Percentiles rank a stretch among this genome's conserved stretches.
Evolutionary conservation across 2,329 filamentous ascomycete species (phyloP).

Genomic region (Elsinoe arachidis): DNA sequence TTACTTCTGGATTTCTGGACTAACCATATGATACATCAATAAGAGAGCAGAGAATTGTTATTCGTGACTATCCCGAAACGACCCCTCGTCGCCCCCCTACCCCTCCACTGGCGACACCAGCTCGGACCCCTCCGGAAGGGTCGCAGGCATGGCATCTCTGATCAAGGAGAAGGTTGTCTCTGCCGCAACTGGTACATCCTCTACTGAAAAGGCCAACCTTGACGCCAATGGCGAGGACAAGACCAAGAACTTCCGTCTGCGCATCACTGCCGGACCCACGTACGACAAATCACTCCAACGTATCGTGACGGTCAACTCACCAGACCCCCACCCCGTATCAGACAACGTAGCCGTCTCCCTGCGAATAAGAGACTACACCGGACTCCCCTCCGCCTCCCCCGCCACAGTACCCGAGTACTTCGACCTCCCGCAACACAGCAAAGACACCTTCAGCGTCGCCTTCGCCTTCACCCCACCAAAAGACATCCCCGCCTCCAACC

Average conservation of each 20-base stretch:
- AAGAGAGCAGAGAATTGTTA: no score
- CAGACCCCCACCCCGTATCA: constrained; percentile 50
- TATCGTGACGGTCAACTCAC: constrained; percentile 64
- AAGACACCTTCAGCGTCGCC: constrained; percentile 77
- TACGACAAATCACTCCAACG: constrained; percentile 64
- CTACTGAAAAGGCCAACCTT: constrained; percentile 12
- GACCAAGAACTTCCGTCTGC: constrained; percentile 60
- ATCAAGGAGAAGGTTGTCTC: constrained; percentile 19
- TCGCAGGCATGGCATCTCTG: constrained; percentile 19
- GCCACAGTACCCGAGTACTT: constrained; percentile 64
- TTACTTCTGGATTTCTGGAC: no score
- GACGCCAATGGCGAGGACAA: constrained; percentile 17
- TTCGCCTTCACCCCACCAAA: constrained; percentile 66
- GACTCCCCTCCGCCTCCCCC: constrained; percentile 62
- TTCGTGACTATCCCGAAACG: background rate
- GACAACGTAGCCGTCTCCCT: constrained; percentile 62
- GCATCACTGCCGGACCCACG: constrained; percentile 67
- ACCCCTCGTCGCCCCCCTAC: background rate
- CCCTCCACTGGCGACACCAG: background rate
- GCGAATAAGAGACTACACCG: constrained; percentile 56
- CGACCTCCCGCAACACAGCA: constrained; percentile 55
- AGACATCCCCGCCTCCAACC: constrained; percentile 55
- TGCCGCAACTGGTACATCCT: background rate
- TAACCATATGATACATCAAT: no score
- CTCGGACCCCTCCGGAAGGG: background rate